phyloP scores from a whole-genome alignment of 306 rosid species.

The Quercus robur region DNA sequence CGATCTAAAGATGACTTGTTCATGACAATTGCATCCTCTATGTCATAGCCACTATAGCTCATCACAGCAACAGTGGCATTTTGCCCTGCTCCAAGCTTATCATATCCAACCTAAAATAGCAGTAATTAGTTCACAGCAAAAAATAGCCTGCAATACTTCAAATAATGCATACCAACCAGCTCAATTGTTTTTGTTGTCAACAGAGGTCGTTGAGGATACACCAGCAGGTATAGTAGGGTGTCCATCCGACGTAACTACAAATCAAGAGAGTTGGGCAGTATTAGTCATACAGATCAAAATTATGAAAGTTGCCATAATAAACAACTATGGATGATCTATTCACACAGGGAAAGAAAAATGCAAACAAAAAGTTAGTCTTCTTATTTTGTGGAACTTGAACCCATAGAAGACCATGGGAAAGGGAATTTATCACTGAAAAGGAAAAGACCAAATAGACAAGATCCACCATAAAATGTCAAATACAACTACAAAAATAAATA shows the following conservation, averaged over 20 bases:
- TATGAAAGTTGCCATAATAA: not conserved
- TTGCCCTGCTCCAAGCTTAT: constrained; percentile 97
- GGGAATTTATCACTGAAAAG: not conserved
- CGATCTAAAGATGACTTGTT: constrained; percentile 95
- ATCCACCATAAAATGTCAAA: not conserved
- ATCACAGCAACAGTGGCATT: constrained; percentile 98
- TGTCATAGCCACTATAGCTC: constrained; percentile 99
- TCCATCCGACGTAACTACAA: constrained; percentile 75
- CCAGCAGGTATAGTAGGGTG: constrained; percentile 78
- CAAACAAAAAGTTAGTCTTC: not conserved
- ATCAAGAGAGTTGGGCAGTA: constrained; percentile 7
- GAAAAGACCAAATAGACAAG: not conserved
- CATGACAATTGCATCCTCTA: constrained; percentile 99
- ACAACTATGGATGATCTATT: not conserved
- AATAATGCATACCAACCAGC: constrained; percentile 62
- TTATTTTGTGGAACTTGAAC: not conserved
- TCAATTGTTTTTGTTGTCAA: constrained; percentile 89
- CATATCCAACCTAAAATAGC: constrained; percentile 82
- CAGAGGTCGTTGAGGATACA: constrained; percentile 92
- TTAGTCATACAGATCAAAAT: constrained; percentile 1
- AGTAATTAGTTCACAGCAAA: constrained; percentile 12
- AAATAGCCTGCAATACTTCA: not conserved
- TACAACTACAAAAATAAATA: not conserved
- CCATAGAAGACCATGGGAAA: not conserved
- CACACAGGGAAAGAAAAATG: not conserved